Base-by-base conservation (phyloP, 495 filamentous ascomycete species). In the Penicillium odoratum region DNA sequence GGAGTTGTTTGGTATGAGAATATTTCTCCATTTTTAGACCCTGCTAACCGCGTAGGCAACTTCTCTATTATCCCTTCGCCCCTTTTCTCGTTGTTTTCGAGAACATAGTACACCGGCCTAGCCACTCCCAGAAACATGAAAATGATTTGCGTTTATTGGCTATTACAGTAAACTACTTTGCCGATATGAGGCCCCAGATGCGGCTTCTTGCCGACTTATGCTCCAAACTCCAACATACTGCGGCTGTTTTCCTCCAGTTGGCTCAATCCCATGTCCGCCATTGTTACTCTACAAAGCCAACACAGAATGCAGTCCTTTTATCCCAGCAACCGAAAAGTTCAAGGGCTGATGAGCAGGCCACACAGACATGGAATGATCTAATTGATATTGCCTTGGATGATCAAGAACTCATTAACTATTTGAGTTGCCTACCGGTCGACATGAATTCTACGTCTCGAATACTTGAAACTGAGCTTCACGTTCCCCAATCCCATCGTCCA, bases 81-180 rank as follows among this genome's bases (percentile, higher is more conserved):
- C 63, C 64, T 13, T 66, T 66, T 38, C 59, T 66, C 33, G 59
- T 61, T 29, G 48, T 61, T 40, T 57, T 61, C 42, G 59, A 57
- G 29, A 51, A 61, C 30, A 53, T 61, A 30, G 28, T 61, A 8
- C 46, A 49, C n/a, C 28, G 18, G 4, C 7, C 38, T 21, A 26
- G 7, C 40, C 28, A 31, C 30, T 25, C 8, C 6, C 11, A 26
- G 15, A 44, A 16, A 28, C n/a, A 50, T 26, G 42, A 57, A 13
- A 29, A 51, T 10, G 59, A 61, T 49, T 53, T 61, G 26, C 15
- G 13, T 1, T 36, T 61, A 21, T 48, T 61, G 26, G 36, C 53
- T 26, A 25, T 31, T 13, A 53, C 38, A 7, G 53, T 53, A 9
- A 49, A 34, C 25, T 61, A 61, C 18, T 61, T 53, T 25, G 29